phyloP scores from a whole-genome alignment of 2,329 filamentous ascomycete species.

The Stagonosporopsis cucurbitacearum region DNA sequence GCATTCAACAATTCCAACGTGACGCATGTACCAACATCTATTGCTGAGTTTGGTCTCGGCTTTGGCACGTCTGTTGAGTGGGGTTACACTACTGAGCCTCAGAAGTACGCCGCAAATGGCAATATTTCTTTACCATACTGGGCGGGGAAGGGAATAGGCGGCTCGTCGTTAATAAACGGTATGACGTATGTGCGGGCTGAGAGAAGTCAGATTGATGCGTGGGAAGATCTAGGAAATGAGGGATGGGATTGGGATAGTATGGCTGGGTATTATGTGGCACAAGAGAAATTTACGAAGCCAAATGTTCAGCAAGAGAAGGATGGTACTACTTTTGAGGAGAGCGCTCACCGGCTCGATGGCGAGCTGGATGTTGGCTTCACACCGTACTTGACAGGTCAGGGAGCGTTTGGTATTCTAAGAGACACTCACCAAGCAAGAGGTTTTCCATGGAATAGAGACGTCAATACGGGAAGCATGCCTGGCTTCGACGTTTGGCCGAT shows the following conservation, averaged over 20 bases:
- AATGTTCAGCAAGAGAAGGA: constrained; percentile 19
- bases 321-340: constrained; percentile 35
- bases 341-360: constrained; percentile 32
- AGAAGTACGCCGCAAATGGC: constrained; percentile 45
- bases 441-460: constrained; percentile 50
- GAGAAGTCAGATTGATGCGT: constrained; percentile 42
- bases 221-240: constrained; percentile 43
- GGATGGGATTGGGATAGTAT: constrained; percentile 45
- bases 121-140: constrained; percentile 36
- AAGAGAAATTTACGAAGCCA: constrained; percentile 37
- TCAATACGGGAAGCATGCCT: constrained; percentile 53
- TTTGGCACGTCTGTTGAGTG: constrained; percentile 49
- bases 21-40: constrained; percentile 27
- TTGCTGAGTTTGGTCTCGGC: constrained; percentile 31
- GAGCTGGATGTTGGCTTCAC: constrained; percentile 40
- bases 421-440: constrained; percentile 46
- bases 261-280: constrained; percentile 35
- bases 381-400: constrained; percentile 33
- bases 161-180: constrained; percentile 54
- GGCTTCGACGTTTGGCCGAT: constrained; percentile 54
- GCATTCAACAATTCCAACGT: constrained; percentile 42
- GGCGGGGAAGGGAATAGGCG: constrained; percentile 54
- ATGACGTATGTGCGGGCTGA: constrained; percentile 48
- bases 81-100: constrained; percentile 49
- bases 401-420: constrained; percentile 43